Percentiles rank a stretch among this genome's conserved stretches.
phyloP scores from a whole-genome alignment of 2,329 filamentous ascomycete genomes.

The Xylaria sp. region DNA sequence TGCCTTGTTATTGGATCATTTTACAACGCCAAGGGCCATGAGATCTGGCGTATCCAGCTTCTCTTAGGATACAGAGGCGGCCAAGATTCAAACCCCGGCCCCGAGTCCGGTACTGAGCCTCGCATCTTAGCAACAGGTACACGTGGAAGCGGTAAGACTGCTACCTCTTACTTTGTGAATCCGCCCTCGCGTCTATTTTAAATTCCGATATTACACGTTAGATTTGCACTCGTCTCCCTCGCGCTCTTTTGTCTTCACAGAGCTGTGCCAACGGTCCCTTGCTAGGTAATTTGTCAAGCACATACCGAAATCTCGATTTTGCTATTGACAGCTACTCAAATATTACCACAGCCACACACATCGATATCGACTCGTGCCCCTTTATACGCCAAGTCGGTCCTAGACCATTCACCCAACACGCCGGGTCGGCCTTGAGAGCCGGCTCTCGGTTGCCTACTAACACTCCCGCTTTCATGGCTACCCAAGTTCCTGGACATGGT shows the following conservation, averaged over 20 bases:
- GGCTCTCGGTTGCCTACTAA: background rate
- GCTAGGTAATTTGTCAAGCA: background rate
- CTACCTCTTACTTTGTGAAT: background rate
- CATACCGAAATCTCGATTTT: background rate
- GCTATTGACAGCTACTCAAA: constrained; percentile 18
- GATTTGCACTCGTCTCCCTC: too few relatives aligned
- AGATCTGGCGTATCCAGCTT: constrained; percentile 55
- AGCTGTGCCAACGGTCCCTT: background rate
- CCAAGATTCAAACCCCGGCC: background rate
- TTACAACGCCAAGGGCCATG: constrained; percentile 48
- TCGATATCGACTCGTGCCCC: constrained; percentile 12
- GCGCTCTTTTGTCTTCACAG: background rate
- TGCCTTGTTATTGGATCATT: constrained; percentile 55
- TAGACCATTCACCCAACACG: background rate
- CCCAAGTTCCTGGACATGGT: constrained; percentile 4
- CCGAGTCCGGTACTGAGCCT: constrained; percentile 13
- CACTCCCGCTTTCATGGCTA: constrained; percentile 24
- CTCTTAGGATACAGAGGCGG: constrained; percentile 42
- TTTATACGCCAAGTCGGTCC: background rate
- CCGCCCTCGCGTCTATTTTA: background rate
- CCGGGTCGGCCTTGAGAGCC: background rate
- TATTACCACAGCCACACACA: background rate
- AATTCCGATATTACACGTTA: background rate
- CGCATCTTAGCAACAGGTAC: background rate
- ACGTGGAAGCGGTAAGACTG: constrained; percentile 7